Percentiles rank a stretch among this genome's conserved stretches.
These are phyloP conservation scores for Coccinonectria pachysandricola DNA, from an alignment of 2,329 filamentous ascomycete species.

Conservation along the genomic window DNA sequence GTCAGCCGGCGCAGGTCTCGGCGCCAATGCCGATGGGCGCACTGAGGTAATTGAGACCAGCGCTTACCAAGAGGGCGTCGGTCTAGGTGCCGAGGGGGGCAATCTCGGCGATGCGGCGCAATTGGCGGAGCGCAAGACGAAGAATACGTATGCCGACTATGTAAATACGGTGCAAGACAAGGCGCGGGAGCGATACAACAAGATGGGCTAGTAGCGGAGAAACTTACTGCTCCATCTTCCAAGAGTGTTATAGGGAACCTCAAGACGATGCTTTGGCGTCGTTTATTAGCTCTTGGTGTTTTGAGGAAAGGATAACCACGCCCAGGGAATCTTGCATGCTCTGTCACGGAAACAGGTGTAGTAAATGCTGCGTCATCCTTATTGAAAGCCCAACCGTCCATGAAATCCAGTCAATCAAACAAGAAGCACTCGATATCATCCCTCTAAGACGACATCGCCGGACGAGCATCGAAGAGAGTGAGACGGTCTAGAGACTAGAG, in stretches of 20 bases:
- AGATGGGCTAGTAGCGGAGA: slow-evolving; percentile 27
- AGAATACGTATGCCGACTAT: slow-evolving; percentile 50
- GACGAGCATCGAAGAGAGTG: too few species aligned
- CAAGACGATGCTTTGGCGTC: too few species aligned
- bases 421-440: too few species aligned
- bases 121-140: slow-evolving; percentile 52
- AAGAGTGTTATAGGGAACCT: slow-evolving; percentile 1
- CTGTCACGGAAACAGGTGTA: too few species aligned
- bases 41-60: slow-evolving; percentile 54
- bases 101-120: slow-evolving; percentile 58
- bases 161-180: slow-evolving; percentile 54
- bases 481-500: not conserved
- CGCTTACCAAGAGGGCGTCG: slow-evolving; percentile 58
- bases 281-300: too few species aligned
- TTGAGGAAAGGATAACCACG: too few species aligned
- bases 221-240: not conserved
- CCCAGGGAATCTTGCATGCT: too few species aligned
- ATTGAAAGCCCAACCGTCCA: too few species aligned
- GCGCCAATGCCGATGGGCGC: slow-evolving; percentile 50
- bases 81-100: slow-evolving; percentile 58
- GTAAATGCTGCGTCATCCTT: slow-evolving; percentile 3
- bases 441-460: too few species aligned
- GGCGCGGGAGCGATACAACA: slow-evolving; percentile 55
- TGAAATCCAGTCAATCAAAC: too few species aligned
- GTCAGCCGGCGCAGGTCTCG: slow-evolving; percentile 54